Conservation (phyloP, 768 basidiomycete species). For the Fomitopsis serialis region DNA sequence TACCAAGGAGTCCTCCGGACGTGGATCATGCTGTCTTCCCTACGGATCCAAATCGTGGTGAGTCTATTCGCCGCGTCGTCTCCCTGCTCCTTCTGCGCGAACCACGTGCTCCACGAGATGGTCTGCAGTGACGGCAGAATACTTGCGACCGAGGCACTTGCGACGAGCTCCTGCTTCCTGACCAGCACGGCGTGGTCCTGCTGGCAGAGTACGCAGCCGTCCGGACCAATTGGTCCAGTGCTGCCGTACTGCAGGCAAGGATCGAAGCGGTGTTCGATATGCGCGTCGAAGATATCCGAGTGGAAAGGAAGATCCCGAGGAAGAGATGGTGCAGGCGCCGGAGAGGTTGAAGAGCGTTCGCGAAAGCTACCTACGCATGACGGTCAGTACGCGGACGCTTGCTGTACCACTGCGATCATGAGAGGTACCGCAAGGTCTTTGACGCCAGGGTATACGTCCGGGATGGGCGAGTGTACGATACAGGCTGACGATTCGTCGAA, state of each 20-base stretch:
- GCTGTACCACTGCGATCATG: background rate
- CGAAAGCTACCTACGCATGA: slow-evolving; percentile 34
- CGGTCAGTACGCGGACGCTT: background rate
- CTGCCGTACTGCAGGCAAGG: background rate
- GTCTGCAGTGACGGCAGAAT: slow-evolving; percentile 38
- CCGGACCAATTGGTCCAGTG: slow-evolving; percentile 18
- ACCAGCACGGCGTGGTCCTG: slow-evolving; percentile 24
- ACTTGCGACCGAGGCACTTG: slow-evolving; percentile 39
- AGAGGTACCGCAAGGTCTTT: slow-evolving; percentile 43
- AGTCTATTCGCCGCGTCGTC: slow-evolving; percentile 14
- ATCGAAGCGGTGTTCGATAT: slow-evolving; percentile 26
- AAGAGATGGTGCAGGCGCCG: slow-evolving; percentile 43
- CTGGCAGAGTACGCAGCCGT: slow-evolving; percentile 32
- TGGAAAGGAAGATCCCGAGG: slow-evolving; percentile 62
- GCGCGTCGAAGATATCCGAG: slow-evolving; percentile 41
- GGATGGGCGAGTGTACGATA: slow-evolving; percentile 59
- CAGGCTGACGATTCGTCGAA: slow-evolving; percentile 55
- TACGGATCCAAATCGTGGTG: slow-evolving; percentile 38
- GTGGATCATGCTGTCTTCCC: slow-evolving; percentile 34
- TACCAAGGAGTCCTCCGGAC: slow-evolving; percentile 40
- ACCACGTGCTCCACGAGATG: slow-evolving; percentile 51
- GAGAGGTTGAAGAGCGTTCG: slow-evolving; percentile 40
- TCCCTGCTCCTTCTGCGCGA: slow-evolving; percentile 16
- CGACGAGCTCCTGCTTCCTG: slow-evolving; percentile 41
- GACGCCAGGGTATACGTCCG: slow-evolving; percentile 39